A percentile compares a stretch with the other conserved stretches of the same genome.
Conservation (phyloP, 768 basidiomycete genomes). For the Lentinula lateritia region DNA sequence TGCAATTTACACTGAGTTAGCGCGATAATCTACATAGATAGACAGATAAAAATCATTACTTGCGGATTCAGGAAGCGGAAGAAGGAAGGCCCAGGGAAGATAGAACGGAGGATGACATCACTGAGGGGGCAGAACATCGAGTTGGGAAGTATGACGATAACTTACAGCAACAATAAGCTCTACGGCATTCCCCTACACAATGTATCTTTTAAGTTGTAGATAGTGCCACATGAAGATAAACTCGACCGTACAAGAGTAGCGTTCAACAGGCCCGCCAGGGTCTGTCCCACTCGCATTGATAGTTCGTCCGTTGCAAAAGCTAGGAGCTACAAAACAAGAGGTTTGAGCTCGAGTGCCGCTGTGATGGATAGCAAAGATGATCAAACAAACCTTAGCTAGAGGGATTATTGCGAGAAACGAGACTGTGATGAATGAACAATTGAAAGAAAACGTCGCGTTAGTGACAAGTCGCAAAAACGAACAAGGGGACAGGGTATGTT, state of each 20-base stretch:
- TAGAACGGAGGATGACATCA: no score
- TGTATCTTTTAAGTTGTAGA: neutral
- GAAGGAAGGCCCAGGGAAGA: neutral
- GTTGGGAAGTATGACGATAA: neutral
- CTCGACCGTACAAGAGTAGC: constrained; percentile 46
- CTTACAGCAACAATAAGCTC: constrained; percentile 55
- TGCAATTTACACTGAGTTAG: constrained; percentile 32
- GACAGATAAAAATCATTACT: neutral
- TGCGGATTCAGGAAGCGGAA: no score
- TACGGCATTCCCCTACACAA: constrained; percentile 18
- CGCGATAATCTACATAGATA: constrained; percentile 11
- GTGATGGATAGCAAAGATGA: neutral
- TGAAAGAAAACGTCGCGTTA: neutral
- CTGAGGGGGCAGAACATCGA: neutral
- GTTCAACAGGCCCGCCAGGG: constrained; percentile 57
- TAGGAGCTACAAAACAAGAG: constrained; percentile 31
- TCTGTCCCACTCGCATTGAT: constrained; percentile 55
- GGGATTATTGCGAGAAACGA: constrained; percentile 60
- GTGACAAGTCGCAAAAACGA: neutral
- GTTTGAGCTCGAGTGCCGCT: neutral
- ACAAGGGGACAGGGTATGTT: neutral
- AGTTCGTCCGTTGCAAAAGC: constrained; percentile 66
- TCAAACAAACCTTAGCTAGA: constrained; percentile 43
- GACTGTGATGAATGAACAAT: constrained; percentile 22
- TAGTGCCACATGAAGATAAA: neutral